Conservation (phyloP, 768 basidiomycete genomes). For the Amylocystis lapponica region DNA sequence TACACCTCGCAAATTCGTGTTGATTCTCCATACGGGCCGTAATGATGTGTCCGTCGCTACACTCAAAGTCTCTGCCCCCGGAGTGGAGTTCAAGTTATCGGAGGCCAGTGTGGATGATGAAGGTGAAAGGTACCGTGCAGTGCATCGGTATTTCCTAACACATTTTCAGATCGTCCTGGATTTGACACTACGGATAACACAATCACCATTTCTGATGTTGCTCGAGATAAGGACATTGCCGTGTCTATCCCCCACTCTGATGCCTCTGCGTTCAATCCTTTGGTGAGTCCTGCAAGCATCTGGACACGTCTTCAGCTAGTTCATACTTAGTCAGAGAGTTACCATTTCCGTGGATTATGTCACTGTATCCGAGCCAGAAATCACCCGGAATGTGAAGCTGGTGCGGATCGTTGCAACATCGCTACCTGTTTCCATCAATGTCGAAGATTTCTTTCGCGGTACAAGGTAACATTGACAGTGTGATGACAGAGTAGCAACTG, state of each 20-base stretch:
- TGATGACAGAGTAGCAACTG: neutral
- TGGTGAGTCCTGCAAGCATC: slow-evolving; percentile 39
- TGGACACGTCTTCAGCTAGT: neutral
- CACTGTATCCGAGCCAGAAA: slow-evolving; percentile 45
- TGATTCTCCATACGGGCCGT: slow-evolving; percentile 60
- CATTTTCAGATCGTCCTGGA: slow-evolving; percentile 5
- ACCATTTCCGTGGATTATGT: slow-evolving; percentile 62
- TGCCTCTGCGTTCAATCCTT: slow-evolving; percentile 49
- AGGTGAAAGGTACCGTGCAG: slow-evolving; percentile 20
- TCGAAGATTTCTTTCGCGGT: slow-evolving; percentile 94
- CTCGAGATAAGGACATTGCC: slow-evolving; percentile 39
- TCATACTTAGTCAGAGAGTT: slow-evolving; percentile 52
- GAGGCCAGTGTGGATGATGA: slow-evolving; percentile 35
- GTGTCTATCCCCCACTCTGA: slow-evolving; percentile 64
- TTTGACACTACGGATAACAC: slow-evolving; percentile 37
- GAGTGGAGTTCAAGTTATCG: slow-evolving; percentile 39
- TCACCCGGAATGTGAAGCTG: slow-evolving; percentile 49
- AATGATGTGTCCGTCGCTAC: slow-evolving; percentile 54
- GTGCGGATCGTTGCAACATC: slow-evolving; percentile 57
- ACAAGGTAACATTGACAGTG: slow-evolving; percentile 50
- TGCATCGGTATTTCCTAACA: neutral
- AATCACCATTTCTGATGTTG: slow-evolving; percentile 43
- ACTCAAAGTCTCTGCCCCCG: slow-evolving; percentile 50
- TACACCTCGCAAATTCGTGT: slow-evolving; percentile 43
- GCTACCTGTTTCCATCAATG: slow-evolving; percentile 86